These are phyloP conservation scores for Henckelia pumila DNA, from an alignment of 257 asterid species.

Conservation along the genomic window DNA sequence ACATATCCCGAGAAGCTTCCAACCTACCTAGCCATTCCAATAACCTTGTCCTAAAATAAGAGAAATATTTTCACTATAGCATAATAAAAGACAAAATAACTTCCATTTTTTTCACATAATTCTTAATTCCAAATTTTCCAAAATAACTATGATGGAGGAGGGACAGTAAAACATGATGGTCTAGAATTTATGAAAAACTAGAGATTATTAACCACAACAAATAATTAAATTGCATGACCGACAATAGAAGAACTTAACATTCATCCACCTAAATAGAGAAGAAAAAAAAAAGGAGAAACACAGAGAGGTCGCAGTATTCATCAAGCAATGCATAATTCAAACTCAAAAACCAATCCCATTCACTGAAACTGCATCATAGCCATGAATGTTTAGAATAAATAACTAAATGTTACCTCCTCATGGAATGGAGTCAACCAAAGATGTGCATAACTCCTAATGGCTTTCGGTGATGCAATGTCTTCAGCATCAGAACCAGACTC, in stretches of 20 bases:
- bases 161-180: no score
- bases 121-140: neutral
- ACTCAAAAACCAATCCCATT: neutral
- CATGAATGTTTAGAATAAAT: conserved; percentile 21
- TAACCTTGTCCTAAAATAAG: conserved; percentile 52
- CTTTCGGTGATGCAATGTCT: conserved; percentile 69
- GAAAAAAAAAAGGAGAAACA: no score
- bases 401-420: conserved; percentile 63
- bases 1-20: conserved; percentile 56
- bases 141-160: no score
- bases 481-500: no score
- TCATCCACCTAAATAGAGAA: no score
- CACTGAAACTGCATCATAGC: neutral
- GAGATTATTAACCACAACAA: no score
- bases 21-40: conserved; percentile 37
- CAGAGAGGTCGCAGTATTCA: no score
- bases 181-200: no score
- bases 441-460: conserved; percentile 46
- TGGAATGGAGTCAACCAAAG: conserved; percentile 76
- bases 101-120: neutral
- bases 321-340: neutral
- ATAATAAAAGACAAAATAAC: conserved; percentile 1
- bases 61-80: conserved; percentile 20
- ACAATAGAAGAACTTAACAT: no score
- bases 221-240: no score